Evolutionary conservation across 2,329 filamentous ascomycete genomes (phyloP).

Genomic region (Hawksworthiomyces lignivorus): DNA sequence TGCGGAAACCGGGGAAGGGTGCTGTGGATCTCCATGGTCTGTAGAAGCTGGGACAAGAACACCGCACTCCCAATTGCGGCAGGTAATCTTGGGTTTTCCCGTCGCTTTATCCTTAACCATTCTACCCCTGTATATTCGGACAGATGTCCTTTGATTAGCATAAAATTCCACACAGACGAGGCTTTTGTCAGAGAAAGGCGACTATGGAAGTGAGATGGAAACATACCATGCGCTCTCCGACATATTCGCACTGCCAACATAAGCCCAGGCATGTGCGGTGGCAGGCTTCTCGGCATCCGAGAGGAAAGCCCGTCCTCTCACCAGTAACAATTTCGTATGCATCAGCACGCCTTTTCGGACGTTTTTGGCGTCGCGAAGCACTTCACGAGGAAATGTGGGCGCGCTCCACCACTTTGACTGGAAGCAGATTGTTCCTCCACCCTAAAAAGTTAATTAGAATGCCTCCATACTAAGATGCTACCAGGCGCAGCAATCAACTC

Average conservation of each 20-base stretch:
- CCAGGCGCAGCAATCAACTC: conserved; percentile 25
- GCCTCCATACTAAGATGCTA: too few species aligned
- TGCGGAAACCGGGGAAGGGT: background rate
- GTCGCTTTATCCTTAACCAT: conserved; percentile 62
- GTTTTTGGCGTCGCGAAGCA: conserved; percentile 71
- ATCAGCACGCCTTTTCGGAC: conserved; percentile 65
- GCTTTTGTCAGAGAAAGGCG: background rate
- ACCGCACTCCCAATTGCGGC: conserved; percentile 94
- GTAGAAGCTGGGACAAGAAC: conserved; percentile 59
- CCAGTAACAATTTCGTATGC: conserved; percentile 73
- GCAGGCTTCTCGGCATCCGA: background rate
- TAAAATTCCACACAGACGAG: background rate
- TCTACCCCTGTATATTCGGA: conserved; percentile 54
- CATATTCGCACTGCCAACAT: conserved; percentile 84
- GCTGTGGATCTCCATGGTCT: conserved; percentile 14
- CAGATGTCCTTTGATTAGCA: background rate
- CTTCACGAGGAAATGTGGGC: conserved; percentile 59
- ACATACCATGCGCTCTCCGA: conserved; percentile 87
- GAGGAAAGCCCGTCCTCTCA: conserved; percentile 20
- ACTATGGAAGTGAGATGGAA: accelerated
- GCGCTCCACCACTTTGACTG: conserved; percentile 64
- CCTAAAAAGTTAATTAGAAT: conserved; percentile 27
- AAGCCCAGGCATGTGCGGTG: conserved; percentile 56
- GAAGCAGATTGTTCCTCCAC: conserved; percentile 78
- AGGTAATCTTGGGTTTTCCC: conserved; percentile 66